Percentiles rank a stretch among this genome's conserved stretches.
Conservation (phyloP, 192 early-diverging fungal genomes). For the Podochytrium sp. region DNA sequence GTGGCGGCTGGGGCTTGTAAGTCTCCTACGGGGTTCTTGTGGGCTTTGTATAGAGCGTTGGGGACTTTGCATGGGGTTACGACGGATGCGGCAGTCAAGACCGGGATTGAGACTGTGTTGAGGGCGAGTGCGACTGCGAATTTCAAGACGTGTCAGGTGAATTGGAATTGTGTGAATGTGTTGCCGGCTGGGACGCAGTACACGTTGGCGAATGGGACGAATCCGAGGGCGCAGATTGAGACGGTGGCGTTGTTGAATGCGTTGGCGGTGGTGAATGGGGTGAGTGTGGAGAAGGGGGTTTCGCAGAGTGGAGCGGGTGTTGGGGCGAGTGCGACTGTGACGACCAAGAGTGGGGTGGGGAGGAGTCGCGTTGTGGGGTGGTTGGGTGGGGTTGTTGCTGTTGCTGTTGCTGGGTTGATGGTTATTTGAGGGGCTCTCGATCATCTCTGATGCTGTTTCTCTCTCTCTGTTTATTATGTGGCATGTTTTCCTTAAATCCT, state of each 20-base stretch:
- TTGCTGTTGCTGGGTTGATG: background rate
- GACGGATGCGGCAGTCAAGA: background rate
- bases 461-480: too few species aligned
- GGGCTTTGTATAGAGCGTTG: conserved; percentile 8
- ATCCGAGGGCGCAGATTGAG: conserved; percentile 27
- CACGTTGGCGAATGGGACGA: conserved; percentile 29
- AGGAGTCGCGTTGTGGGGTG: background rate
- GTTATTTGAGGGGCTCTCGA: too few species aligned
- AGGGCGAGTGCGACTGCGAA: background rate
- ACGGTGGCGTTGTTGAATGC: conserved; percentile 18
- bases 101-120: background rate
- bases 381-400: background rate
- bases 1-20: background rate
- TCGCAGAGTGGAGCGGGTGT: background rate
- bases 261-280: background rate
- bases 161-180: conserved; percentile 30
- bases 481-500: too few species aligned
- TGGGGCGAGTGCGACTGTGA: background rate
- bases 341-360: background rate
- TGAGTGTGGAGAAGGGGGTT: background rate
- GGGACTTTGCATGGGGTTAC: background rate
- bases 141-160: background rate
- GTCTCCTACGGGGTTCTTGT: conserved; percentile 10
- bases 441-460: too few species aligned
- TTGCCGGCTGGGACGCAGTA: conserved; percentile 7